These are phyloP conservation scores for Irpex sp. DNA, from an alignment of 1,284 basidiomycete genomes.

Conservation along the genomic window DNA sequence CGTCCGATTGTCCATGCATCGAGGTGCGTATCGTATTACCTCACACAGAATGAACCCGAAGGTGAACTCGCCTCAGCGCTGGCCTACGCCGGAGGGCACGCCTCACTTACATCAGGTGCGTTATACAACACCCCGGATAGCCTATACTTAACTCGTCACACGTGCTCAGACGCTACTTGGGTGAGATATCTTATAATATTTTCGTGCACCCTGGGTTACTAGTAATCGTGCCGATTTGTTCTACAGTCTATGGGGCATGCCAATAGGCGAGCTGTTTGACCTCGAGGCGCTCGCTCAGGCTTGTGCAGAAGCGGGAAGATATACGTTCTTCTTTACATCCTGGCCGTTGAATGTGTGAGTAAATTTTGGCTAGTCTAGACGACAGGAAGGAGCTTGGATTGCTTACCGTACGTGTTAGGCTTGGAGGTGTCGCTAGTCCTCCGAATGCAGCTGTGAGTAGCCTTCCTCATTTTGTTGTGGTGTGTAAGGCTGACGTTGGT, in stretches of 20 bases:
- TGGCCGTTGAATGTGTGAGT: conserved; percentile 66
- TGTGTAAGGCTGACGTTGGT: background rate
- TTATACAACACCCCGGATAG: background rate
- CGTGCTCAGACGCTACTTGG: conserved; percentile 51
- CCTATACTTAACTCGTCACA: background rate
- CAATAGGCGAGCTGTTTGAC: conserved; percentile 71
- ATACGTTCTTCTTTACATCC: conserved; percentile 72
- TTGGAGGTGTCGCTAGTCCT: conserved; percentile 64
- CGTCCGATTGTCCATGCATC: conserved; percentile 68
- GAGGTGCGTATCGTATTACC: conserved; percentile 52
- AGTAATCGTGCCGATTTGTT: conserved; percentile 1
- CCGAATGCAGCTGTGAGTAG: conserved; percentile 63
- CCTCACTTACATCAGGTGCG: conserved; percentile 56
- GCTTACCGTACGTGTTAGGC: conserved; percentile 24
- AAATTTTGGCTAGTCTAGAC: background rate
- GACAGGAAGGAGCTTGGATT: background rate
- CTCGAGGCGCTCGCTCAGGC: conserved; percentile 55
- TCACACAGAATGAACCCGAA: no score
- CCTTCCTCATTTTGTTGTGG: background rate
- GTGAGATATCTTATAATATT: conserved; percentile 30
- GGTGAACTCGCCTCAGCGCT: conserved; percentile 38
- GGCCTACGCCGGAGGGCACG: conserved; percentile 47
- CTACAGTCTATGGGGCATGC: conserved; percentile 62
- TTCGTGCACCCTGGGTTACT: background rate
- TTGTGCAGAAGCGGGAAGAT: conserved; percentile 54